Evolutionary conservation across 768 basidiomycete species (phyloP), one percentile per base, ranked within the genome.

Genomic region (Jaapia argillacea): DNA sequence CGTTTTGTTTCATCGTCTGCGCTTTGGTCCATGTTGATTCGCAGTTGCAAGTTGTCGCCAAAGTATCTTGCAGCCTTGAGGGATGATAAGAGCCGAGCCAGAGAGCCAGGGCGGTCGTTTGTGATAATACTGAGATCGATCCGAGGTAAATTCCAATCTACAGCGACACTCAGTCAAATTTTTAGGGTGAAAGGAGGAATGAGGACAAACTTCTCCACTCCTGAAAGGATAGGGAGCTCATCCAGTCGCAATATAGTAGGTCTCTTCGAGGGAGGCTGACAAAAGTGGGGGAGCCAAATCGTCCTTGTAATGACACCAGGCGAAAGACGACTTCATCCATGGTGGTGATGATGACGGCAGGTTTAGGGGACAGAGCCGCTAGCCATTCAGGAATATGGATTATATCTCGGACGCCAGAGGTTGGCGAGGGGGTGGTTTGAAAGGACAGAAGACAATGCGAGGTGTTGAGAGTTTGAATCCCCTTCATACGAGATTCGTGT

Each of bases 41-140:
- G 70, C 14, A 90, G 51, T 45, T 70, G 51, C n/a, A 85, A 58
- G 13, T 54, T 56, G 59, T 90, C 85, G 2, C 85, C 85, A 48
- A 77, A 88, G 53, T 79, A 87, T 27, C 69, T 62, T 4, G 75
- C 75, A 3, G 49, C 57, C 7, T 65, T 61, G 2, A 89, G 64
- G 0, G 89, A 91, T 13, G 55, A 46, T 6, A 91, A 56, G 0
- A 92, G 68, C 7, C 89, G 79, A 12, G 52, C 54, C 2, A 92
- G 72, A 1, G 90, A 91, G 20, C 61, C 56, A 6, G 87, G 80
- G 24, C 89, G 73, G 53, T 84, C 69, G 51, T 87, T 79, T 0
- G 89, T 91, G 44, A 90, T 83, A 28, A 92, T 70, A 42, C 71
- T 76, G 35, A 91, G 61, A 21, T 84, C 82, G 24, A 91, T 62